A percentile compares a stretch with the other conserved stretches of the same genome.
Conservation (phyloP, 768 basidiomycete genomes). For the Ephemerocybe angulata region DNA sequence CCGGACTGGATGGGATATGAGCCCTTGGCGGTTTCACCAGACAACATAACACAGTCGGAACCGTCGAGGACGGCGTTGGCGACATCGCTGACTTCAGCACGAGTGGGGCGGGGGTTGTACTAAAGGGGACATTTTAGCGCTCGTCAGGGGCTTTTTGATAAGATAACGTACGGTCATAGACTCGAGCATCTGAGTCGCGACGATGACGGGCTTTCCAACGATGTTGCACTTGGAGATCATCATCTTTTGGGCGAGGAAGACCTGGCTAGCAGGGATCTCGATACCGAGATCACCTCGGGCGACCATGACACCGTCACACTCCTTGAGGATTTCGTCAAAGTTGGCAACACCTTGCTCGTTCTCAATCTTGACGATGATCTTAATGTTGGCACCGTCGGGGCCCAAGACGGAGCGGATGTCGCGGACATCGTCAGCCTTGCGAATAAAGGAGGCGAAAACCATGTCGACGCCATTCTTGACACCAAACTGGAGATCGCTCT, state of each 20-base stretch:
- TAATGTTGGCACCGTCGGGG: conserved; percentile 91
- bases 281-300: conserved; percentile 99
- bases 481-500: conserved; percentile 89
- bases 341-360: conserved; percentile 99
- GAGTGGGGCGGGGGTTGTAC: conserved; percentile 98
- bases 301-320: conserved; percentile 98
- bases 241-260: conserved; percentile 99
- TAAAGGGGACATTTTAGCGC: conserved; percentile 23
- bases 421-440: conserved; percentile 87
- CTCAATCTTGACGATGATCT: conserved; percentile 99
- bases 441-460: conserved; percentile 99
- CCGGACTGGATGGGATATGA: conserved; percentile 94
- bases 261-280: conserved; percentile 98
- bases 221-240: conserved; percentile 99
- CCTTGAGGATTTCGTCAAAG: conserved; percentile 97
- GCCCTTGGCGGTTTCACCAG: conserved; percentile 98
- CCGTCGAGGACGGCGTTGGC: conserved; percentile 99
- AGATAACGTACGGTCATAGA: conserved; percentile 78
- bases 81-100: conserved; percentile 98
- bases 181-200: conserved; percentile 99
- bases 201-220: conserved; percentile 95
- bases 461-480: conserved; percentile 98
- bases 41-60: conserved; percentile 99
- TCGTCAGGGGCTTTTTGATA: not conserved
- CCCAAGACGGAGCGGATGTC: conserved; percentile 94